These are phyloP conservation scores for Claviceps digitariae DNA, from an alignment of 2,329 filamentous ascomycete genomes.

Conservation along the genomic window DNA sequence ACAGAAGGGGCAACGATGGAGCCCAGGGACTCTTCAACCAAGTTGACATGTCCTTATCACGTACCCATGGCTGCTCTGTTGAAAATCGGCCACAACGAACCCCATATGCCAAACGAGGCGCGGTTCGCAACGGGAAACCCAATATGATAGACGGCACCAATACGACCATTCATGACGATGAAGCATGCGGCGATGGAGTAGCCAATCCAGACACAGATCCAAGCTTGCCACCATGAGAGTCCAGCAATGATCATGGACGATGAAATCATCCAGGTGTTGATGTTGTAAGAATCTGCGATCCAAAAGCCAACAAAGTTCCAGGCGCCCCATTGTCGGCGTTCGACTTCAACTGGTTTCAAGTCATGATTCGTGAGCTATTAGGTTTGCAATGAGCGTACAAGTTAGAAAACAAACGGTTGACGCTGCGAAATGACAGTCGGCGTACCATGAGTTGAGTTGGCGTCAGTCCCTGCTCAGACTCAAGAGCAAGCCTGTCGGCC, in stretches of 20 bases:
- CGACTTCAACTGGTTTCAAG: constrained; percentile 66
- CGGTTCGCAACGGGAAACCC: constrained; percentile 72
- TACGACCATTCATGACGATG: constrained; percentile 64
- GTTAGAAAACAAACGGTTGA: not conserved
- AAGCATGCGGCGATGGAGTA: constrained; percentile 67
- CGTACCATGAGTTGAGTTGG: constrained; percentile 64
- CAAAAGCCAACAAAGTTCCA: constrained; percentile 87
- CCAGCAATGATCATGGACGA: constrained; percentile 67
- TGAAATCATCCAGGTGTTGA: constrained; percentile 91
- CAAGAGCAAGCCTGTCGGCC: constrained; percentile 53
- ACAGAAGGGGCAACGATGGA: not conserved
- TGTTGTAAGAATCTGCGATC: constrained; percentile 76
- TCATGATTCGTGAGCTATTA: constrained; percentile 64
- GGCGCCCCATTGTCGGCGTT: constrained; percentile 67
- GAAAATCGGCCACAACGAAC: constrained; percentile 75
- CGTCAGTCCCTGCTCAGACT: constrained; percentile 63
- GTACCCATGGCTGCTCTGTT: constrained; percentile 69
- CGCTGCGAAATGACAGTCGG: not conserved
- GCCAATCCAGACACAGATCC: constrained; percentile 78
- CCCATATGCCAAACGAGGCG: constrained; percentile 79
- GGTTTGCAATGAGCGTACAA: not conserved
- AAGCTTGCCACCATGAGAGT: constrained; percentile 83
- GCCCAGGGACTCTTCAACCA: not conserved
- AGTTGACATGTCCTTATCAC: constrained; percentile 7
- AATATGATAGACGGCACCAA: constrained; percentile 79